These are phyloP conservation scores for Insectozyma bohioensis DNA, from an alignment of 1,139 yeast genomes.

Conservation along the genomic window DNA sequence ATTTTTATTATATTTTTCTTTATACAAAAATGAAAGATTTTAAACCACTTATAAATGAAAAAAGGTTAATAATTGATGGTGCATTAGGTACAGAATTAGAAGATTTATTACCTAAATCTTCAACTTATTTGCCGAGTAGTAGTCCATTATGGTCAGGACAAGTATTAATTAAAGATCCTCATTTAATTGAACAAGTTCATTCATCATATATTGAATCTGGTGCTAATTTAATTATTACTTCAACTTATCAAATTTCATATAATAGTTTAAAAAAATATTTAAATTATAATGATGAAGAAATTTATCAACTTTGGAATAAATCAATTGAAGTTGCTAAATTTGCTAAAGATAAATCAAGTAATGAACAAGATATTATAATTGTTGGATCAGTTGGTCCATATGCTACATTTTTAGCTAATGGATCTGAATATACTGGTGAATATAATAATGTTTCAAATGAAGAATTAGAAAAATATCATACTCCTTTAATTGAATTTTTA, in stretches of 20 bases:
- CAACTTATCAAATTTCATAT: constrained; percentile 62
- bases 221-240: constrained; percentile 54
- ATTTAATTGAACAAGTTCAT: constrained; percentile 50
- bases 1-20: not conserved
- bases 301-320: constrained; percentile 27
- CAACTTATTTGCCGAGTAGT: constrained; percentile 15
- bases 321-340: constrained; percentile 30
- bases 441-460: constrained; percentile 37
- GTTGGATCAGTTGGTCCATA: constrained; percentile 74
- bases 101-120: constrained; percentile 13
- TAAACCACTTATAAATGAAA: not conserved
- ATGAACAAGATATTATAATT: constrained; percentile 22
- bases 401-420: constrained; percentile 64
- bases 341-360: constrained; percentile 23
- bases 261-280: constrained; percentile 37
- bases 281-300: constrained; percentile 25
- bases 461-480: constrained; percentile 47
- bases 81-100: constrained; percentile 34
- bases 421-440: constrained; percentile 68
- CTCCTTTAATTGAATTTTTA: constrained; percentile 43
- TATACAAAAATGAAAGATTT: constrained; percentile 4
- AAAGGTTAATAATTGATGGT: constrained; percentile 25
- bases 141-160: constrained; percentile 63
- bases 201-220: constrained; percentile 51
- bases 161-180: constrained; percentile 49